Base-by-base conservation (phyloP, 2,329 filamentous ascomycete genomes). In the Arthrobotrys megalospora region DNA sequence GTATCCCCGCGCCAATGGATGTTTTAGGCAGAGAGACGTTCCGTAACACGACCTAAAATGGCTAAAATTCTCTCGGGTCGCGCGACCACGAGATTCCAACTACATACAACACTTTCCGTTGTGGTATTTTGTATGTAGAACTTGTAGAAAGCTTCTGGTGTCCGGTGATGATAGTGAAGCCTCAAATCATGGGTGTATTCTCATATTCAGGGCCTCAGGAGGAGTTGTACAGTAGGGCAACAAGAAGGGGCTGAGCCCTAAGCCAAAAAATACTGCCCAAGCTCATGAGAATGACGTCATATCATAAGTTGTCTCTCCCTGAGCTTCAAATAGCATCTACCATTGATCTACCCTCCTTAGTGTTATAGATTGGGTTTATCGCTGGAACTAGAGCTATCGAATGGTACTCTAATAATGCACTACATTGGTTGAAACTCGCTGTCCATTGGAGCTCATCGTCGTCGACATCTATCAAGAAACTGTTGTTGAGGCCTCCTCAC, bases 61-160 rank as follows among this genome's bases (percentile, higher is more conserved):
- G 55, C 36, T 41, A 60, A 43, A 60, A 28, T 41, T 45, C 4
- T 58, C 55, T 60, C 34, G 43, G 24, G 55, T 60, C 55, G 55
- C 55, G 55, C 55, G 55, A 43, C 55, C 55, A 60, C 16, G 14
- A 19, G 41, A 12, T 10, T 38, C n/a, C 11, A 12, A 60, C 55
- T 41, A 60, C 55, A 60, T 24, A 19, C 71, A 76, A 76, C 71
- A 76, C 71, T 63, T 45, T 24, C 16, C 21, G 4, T n/a, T 53
- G 71, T 76, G 71, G 63, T 68, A 76, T 62, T 76, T 45, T 62
- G 45, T 4, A 16, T 41, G n/a, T 21, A 16, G 21, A 52, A 43
- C 24, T 14, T 24, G 32, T 24, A 36, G 41, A 12, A 32, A 60
- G 45, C 43, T 5, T 28, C 6, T 38, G 50, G 6, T 48, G 11